These are phyloP conservation scores for Scytalidium sp. DNA, from an alignment of 2,329 filamentous ascomycete species.

Conservation along the genomic window DNA sequence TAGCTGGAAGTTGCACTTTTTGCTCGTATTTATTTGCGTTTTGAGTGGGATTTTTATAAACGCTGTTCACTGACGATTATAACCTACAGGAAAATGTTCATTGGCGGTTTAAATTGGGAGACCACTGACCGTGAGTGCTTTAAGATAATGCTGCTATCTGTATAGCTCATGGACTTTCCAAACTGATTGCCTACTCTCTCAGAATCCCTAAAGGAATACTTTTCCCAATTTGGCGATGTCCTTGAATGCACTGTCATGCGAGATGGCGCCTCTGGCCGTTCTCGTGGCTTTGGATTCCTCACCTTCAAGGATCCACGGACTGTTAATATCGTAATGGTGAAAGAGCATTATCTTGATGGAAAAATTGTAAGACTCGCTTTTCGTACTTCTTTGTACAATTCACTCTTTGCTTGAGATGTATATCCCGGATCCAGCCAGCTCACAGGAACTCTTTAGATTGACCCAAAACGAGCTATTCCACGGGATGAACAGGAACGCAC, in stretches of 20 bases:
- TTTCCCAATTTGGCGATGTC: constrained; percentile 96
- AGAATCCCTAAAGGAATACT: constrained; percentile 98
- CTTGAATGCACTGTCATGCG: constrained; percentile 99
- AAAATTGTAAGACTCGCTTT: constrained; percentile 75
- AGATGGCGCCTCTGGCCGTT: constrained; percentile 88
- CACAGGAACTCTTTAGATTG: constrained; percentile 56
- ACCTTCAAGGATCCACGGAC: constrained; percentile 98
- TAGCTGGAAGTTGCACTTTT: constrained; percentile 28
- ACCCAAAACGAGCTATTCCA: constrained; percentile 95
- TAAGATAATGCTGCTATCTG: neutral
- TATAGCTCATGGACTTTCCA: neutral
- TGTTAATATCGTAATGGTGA: constrained; percentile 99
- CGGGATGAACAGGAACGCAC: constrained; percentile 98
- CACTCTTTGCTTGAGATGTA: constrained; percentile 10
- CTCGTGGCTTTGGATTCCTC: constrained; percentile 93
- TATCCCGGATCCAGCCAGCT: constrained; percentile 24
- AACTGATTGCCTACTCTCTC: constrained; percentile 6
- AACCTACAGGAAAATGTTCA: constrained; percentile 91
- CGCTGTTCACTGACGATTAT: constrained; percentile 19
- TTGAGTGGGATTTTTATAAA: neutral
- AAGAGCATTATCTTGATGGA: constrained; percentile 95
- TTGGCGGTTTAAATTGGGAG: constrained; percentile 98
- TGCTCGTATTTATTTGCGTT: neutral
- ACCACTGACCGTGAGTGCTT: constrained; percentile 84
- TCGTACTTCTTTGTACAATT: constrained; percentile 13